A percentile compares a stretch with the other conserved stretches of the same genome.
phyloP scores from a whole-genome alignment of 228 moss, liverwort and hornwort genomes.

The Sphagnum magellanicum region DNA sequence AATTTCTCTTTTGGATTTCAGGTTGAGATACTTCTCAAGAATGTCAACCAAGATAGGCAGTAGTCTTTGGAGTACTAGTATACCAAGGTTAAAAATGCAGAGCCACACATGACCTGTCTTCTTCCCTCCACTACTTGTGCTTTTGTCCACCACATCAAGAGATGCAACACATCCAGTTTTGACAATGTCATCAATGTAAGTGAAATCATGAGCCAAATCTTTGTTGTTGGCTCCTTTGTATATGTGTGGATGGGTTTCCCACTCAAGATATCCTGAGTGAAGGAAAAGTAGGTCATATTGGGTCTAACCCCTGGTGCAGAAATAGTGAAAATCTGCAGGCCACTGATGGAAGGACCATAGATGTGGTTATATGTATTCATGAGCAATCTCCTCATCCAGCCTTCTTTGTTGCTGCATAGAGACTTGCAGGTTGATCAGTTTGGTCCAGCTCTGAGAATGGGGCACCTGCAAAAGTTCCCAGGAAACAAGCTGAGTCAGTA shows the following conservation, averaged over 20 bases:
- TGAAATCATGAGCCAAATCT: conserved; percentile 44
- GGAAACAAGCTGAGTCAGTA: too few relatives aligned
- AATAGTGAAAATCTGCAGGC: conserved; percentile 45
- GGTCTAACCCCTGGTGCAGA: conserved; percentile 50
- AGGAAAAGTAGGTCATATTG: conserved; percentile 53
- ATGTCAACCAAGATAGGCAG: conserved; percentile 35
- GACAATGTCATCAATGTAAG: conserved; percentile 43
- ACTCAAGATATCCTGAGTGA: conserved; percentile 33
- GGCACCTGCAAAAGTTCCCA: conserved; percentile 21
- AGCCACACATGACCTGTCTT: conserved; percentile 39
- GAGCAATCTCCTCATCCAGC: conserved; percentile 50
- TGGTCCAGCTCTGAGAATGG: conserved; percentile 38
- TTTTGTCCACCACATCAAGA: conserved; percentile 40
- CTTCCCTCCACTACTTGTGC: conserved; percentile 43
- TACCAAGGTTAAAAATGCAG: conserved; percentile 42
- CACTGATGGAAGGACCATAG: conserved; percentile 43
- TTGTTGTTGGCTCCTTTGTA: conserved; percentile 22
- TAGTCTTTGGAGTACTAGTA: conserved; percentile 33
- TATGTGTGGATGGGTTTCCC: conserved; percentile 36
- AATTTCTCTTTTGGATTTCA: conserved; percentile 32
- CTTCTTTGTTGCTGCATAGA: conserved; percentile 53
- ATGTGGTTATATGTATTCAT: conserved; percentile 40
- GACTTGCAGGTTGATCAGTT: conserved; percentile 44
- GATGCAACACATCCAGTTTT: conserved; percentile 38
- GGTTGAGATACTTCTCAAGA: conserved; percentile 41